Base-by-base conservation (phyloP, 139 green algal species). In the Chlorella vulgaris region DNA sequence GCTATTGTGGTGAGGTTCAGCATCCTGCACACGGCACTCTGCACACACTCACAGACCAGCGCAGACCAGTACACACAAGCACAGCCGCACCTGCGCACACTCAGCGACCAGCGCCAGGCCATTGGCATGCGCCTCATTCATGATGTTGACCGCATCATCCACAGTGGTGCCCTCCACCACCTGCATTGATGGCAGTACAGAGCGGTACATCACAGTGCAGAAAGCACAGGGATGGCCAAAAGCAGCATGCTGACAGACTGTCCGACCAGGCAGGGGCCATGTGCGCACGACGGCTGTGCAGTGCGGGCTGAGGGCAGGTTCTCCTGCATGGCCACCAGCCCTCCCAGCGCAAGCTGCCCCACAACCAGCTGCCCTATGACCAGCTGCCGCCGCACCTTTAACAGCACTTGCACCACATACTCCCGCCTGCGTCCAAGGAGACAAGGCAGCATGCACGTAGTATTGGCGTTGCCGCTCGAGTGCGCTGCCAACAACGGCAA, bases 101-200 rank as follows among this genome's bases (percentile, higher is more conserved):
- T 86, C 85, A 4, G 95, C 91, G 15, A 97, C 94, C 74, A 93
- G 81, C 0, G 94, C 92, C 28, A 98, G 85, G 31, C 94, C 95
- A 63, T 93, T 92, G 35, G 94, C 73, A 85, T 98, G 95, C 5
- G 95, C 95, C 77, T 97, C 91, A 88, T 96, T 81, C 94, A 98
- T 98, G 22, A 97, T 90, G 60, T 94, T 93, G 1, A 98, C 89
- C 0, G 95, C 95, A 73, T 96, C 90, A 50, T 98, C 95, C 10
- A 97, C 82, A 0, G 92, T 96, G 26, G 98, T 84, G 24, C 89
- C 89, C 31, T 91, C 78, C 15, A 96, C 86, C 1, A 95, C 86
- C 66, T 73, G 35, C 66, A 42, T 43, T 6, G n/a, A n/a, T n/a
- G n/a, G n/a, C n/a, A n/a, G n/a, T n/a, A n/a, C n/a, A n/a, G n/a